Evolutionary conservation across 306 rosid species (phyloP), one percentile per base, ranked within the genome.

Genomic region (Coriaria nepalensis): DNA sequence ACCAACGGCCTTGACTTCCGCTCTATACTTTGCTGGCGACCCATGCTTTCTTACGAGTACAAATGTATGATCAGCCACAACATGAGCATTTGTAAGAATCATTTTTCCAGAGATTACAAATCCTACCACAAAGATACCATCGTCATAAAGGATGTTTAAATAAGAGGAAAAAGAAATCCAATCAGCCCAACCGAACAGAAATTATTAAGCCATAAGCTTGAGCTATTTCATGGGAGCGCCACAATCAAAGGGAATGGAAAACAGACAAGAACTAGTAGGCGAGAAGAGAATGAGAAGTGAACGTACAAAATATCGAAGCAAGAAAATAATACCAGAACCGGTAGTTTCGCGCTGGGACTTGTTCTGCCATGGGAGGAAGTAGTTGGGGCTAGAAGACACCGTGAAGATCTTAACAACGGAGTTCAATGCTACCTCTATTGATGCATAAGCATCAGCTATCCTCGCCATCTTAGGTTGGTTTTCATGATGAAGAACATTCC

Each of bases 31-130:
- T 43, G 81, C 61, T 37, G 96, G 90, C 51, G 87, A 82, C 34
- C 96, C 96, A 57, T 87, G 96, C 75, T 87, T 87, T 65, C 96
- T 73, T 47, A 82, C 96, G 49, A 87, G 94, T 42, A 82, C 92
- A 57, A 87, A 82, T 8, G 94, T 65, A 64, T 82, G 74, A 75
- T 87, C 94, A 47, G 96, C 96, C 54, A 87, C 82, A 43, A 87
- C 96, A 64, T 87, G 96, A 57, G 96, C 96, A 50, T 87, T 87
- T 52, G 96, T 87, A 41, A 87, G 76, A 75, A 87, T 82, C 71
- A 43, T 73, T 58, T 65, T 79, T 32, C 85, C 94, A 11, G 61
- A 42, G 66, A 87, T 75, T 12, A 82, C 83, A 60, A 87, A 87
- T 50, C 96, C 96, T 87, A 56, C 64, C 64, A 68, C 39, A 54